A percentile compares a stretch with the other conserved stretches of the same genome.
Evolutionary conservation across 2,329 filamentous ascomycete genomes (phyloP).

Genomic region (Penicillium palitans): DNA sequence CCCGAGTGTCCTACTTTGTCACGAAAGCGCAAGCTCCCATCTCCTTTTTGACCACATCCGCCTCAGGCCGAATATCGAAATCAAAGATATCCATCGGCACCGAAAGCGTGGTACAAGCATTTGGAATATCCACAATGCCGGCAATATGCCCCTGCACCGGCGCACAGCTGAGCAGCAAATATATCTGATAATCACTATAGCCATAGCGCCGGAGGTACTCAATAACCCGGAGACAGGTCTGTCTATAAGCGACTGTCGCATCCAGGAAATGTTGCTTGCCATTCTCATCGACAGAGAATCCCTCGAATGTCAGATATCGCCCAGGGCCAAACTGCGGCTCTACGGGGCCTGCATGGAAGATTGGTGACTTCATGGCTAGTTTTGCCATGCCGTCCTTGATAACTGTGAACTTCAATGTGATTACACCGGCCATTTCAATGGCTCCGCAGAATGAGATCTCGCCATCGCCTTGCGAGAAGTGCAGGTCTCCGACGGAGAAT

Average conservation of each 20-base stretch:
- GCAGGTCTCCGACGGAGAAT: constrained; percentile 85
- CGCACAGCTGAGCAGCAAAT: constrained; percentile 80
- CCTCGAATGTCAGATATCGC: constrained; percentile 80
- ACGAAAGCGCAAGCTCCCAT: constrained; percentile 71
- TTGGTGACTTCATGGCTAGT: constrained; percentile 75
- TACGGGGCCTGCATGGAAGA: constrained; percentile 83
- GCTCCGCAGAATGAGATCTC: constrained; percentile 88
- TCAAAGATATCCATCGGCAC: constrained; percentile 93
- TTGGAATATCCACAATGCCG: constrained; percentile 87
- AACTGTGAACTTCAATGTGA: constrained; percentile 86
- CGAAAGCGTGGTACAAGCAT: constrained; percentile 85
- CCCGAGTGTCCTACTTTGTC: constrained; percentile 29
- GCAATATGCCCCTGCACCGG: constrained; percentile 86
- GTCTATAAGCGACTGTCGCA: constrained; percentile 80
- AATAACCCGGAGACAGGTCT: constrained; percentile 74
- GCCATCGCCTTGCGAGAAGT: constrained; percentile 85
- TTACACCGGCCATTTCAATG: constrained; percentile 91
- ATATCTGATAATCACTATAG: constrained; percentile 74
- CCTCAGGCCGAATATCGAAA: constrained; percentile 78
- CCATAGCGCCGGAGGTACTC: constrained; percentile 76
- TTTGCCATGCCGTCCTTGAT: constrained; percentile 77
- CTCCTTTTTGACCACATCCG: constrained; percentile 61
- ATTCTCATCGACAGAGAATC: constrained; percentile 83
- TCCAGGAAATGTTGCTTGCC: constrained; percentile 91
- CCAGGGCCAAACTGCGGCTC: constrained; percentile 85